Evolutionary conservation across 805 yeast species (phyloP), one percentile per base, ranked within the genome.

Genomic region (Debaryomyces hansenii): DNA sequence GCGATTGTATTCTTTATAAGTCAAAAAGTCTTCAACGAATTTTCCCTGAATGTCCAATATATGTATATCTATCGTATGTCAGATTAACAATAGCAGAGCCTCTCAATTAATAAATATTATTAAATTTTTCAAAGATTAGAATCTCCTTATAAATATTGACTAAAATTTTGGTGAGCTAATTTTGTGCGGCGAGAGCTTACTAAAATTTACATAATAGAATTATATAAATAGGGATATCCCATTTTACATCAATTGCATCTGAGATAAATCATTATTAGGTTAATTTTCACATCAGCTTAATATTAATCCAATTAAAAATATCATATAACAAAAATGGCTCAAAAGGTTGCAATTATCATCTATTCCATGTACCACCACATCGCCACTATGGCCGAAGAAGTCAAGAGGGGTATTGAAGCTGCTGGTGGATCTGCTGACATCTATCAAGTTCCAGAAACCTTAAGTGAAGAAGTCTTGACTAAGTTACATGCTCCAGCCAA

Each of bases 361-460:
- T 90, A 89, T 77, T 84, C 96, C 20, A 72, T 83, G 37, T 89
- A 85, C 71, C 90, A 89, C 50, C 97, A 90, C 69, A 70, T 88
- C 54, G 79, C 78, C 50, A 65, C 73, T 29, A 60, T 90, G 59
- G 94, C 96, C 39, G 78, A 80, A 63, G 76, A 82, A 33, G 80
- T 81, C 54, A 76, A 83, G 62, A 73, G 74, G 53, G 96, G 96
- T 56, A 72, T 88, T 50, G 80, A 78, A 59, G 64, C 80, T 20
- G 83, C 90, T 10, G 95, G 95, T 48, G 74, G 74, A 37, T 48
- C 52, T n/a, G 96, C 88, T 16, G 85, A 80, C 49, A 67, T 90
- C 49, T 88, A 65, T 69, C 89, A 86, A 74, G 81, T 90, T 36
- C 64, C 88, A 48, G 96, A 88, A 67, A 88, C 96, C 32, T 72